Evolutionary conservation across 2,329 filamentous ascomycete species (phyloP), one percentile per base, ranked within the genome.

Genomic region (Penicillium frequentans): DNA sequence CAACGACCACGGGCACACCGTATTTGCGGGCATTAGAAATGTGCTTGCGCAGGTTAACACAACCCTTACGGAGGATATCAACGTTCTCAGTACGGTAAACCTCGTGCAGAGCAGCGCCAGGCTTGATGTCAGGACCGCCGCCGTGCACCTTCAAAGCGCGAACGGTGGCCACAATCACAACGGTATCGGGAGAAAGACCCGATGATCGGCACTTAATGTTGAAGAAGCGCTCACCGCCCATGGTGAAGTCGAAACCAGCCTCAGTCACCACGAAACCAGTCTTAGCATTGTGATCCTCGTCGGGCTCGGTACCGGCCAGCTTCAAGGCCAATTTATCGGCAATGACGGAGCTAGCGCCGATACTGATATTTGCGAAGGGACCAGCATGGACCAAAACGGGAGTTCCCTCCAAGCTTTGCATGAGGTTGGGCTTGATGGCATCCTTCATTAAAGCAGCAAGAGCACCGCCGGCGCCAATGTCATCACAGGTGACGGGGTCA

Each of bases 141-240:
- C 95, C 95, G 75, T 99, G 95, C 4, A 97, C 93, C 83, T 99
- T 99, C 63, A 99, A 83, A 7, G 95, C 95, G 65, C 95, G 89
- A 46, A 99, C 90, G 2, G 95, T 99, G 24, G 95, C 93, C 37
- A 99, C 95, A 57, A 99, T 88, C 45, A 99, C 91, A 7, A 96
- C 93, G 1, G 92, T 91, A 70, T 99, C 95, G 2, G 95, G 95
- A 2, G 91, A 86, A 46, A 99, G 87, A 24, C 93, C 93, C 6
- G 93, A 97, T 10, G 92, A 90, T 59, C 95, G 90, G 80, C 95
- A 98, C 84, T 99, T 99, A 83, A 99, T 98, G 82, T 99, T 98
- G 86, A 99, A 98, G 84, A 99, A 99, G 52, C 95, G 90, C 83
- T 99, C 95, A 62, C 95, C 95, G 63, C 95, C 95, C 95, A 99